phyloP scores from a whole-genome alignment of 2,329 filamentous ascomycete genomes.

The Ceratocystis smalleyi region DNA sequence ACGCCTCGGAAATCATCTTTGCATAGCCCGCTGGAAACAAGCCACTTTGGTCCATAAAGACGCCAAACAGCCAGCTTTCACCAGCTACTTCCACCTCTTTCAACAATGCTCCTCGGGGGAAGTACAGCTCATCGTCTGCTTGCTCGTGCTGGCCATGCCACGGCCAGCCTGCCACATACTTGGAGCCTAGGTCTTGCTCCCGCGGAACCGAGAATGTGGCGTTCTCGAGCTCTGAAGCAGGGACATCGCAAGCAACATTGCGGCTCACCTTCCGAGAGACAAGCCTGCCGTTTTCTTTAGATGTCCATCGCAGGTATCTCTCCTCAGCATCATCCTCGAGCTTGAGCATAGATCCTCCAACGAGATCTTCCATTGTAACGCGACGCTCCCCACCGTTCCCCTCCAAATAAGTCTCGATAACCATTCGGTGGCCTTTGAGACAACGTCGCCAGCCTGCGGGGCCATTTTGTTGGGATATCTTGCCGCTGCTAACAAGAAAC shows the following conservation, averaged over 20 bases:
- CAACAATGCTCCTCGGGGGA: slow-evolving; percentile 71
- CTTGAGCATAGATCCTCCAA: slow-evolving; percentile 59
- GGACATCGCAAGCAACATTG: slow-evolving; percentile 33
- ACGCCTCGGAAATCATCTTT: slow-evolving; percentile 24
- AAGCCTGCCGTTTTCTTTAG: slow-evolving; percentile 7
- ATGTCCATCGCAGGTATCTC: slow-evolving; percentile 6
- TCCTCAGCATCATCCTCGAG: neutral
- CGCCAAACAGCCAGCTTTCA: slow-evolving; percentile 77
- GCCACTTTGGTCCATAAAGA: slow-evolving; percentile 65
- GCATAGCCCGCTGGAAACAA: slow-evolving; percentile 73
- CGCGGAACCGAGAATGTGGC: neutral
- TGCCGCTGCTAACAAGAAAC: slow-evolving; percentile 44
- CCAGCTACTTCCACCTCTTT: slow-evolving; percentile 75
- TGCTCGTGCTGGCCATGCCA: slow-evolving; percentile 50
- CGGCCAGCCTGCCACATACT: slow-evolving; percentile 52
- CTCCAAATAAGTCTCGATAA: slow-evolving; percentile 60
- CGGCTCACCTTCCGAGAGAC: slow-evolving; percentile 6
- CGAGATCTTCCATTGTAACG: slow-evolving; percentile 52
- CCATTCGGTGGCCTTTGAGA: slow-evolving; percentile 67
- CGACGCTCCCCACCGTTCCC: slow-evolving; percentile 50
- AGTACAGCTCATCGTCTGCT: slow-evolving; percentile 60
- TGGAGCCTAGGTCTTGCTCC: slow-evolving; percentile 17
- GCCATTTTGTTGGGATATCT: slow-evolving; percentile 61
- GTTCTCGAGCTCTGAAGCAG: neutral
- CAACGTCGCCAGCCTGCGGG: slow-evolving; percentile 72